Conservation (phyloP, 129 eudicot genomes). For the Calendula officinalis region DNA sequence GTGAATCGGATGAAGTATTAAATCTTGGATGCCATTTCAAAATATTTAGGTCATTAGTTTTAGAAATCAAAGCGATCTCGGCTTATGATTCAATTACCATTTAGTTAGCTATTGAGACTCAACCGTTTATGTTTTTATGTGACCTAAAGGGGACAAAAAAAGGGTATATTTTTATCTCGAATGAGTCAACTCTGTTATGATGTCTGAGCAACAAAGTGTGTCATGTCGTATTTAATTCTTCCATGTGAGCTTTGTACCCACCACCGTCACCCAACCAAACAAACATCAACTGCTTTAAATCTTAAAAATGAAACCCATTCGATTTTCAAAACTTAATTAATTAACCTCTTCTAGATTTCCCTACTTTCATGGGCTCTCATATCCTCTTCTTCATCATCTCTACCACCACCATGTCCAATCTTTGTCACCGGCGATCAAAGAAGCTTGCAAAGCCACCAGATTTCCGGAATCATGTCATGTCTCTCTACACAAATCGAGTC, state of each 20-base stretch:
- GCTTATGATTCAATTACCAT: no score
- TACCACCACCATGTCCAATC: constrained; percentile 3
- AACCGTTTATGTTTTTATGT: no score
- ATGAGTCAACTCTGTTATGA: no score
- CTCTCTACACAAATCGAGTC: constrained; percentile 14
- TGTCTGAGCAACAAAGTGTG: not conserved
- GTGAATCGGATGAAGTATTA: no score
- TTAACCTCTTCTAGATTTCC: no score
- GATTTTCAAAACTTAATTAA: no score
- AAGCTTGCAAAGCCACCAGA: constrained; percentile 58
- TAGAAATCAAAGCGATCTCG: no score
- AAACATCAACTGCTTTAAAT: not conserved
- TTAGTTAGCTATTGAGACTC: no score
- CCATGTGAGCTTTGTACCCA: constrained; percentile 11
- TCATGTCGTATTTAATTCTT: constrained; percentile 1
- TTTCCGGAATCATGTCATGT: constrained; percentile 36
- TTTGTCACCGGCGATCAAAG: not conserved
- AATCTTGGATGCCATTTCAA: no score
- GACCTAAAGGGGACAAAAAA: no score
- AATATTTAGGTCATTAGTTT: no score
- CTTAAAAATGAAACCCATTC: not conserved
- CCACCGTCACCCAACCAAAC: constrained; percentile 8
- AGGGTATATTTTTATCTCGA: no score
- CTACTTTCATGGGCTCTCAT: constrained; percentile 1
- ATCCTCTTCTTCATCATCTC: constrained; percentile 24